Evolutionary conservation across 2,329 filamentous ascomycete genomes (phyloP).

Genomic region (Pyricularia sp.): DNA sequence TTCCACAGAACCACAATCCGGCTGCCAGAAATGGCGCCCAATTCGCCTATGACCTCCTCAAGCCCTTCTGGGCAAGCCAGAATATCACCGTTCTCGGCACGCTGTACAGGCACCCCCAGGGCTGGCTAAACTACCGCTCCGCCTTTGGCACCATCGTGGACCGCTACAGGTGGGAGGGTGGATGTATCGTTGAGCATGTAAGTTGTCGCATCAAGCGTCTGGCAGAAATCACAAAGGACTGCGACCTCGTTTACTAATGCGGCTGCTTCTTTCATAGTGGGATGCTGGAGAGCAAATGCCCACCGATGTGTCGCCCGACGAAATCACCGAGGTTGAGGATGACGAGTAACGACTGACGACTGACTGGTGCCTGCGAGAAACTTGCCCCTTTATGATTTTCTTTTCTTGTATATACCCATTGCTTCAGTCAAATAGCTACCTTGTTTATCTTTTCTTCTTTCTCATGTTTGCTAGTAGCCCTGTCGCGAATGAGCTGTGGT

Average conservation of each 20-base stretch:
- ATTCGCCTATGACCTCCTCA: constrained; percentile 15
- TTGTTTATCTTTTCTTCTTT: no score
- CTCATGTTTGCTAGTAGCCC: neutral
- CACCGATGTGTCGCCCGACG: neutral
- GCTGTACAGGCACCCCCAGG: constrained; percentile 13
- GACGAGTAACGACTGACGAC: no score
- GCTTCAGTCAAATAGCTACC: neutral
- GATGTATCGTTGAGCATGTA: constrained; percentile 17
- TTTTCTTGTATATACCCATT: neutral
- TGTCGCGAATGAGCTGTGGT: neutral
- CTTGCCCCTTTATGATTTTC: no score
- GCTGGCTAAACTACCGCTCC: constrained; percentile 17
- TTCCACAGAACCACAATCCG: constrained; percentile 14
- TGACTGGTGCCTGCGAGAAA: no score
- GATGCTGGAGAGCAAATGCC: neutral
- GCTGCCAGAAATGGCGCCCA: constrained; percentile 14
- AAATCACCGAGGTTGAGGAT: no score
- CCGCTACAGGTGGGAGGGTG: constrained; percentile 16
- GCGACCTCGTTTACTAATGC: neutral
- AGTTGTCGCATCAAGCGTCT: constrained; percentile 4
- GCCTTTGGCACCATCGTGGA: constrained; percentile 15
- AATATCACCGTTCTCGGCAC: constrained; percentile 16
- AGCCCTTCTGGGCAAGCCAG: constrained; percentile 15
- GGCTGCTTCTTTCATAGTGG: neutral
- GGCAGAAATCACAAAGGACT: neutral